Base-by-base conservation (phyloP, 2,329 filamentous ascomycete species). In the Penicillium sp. region DNA sequence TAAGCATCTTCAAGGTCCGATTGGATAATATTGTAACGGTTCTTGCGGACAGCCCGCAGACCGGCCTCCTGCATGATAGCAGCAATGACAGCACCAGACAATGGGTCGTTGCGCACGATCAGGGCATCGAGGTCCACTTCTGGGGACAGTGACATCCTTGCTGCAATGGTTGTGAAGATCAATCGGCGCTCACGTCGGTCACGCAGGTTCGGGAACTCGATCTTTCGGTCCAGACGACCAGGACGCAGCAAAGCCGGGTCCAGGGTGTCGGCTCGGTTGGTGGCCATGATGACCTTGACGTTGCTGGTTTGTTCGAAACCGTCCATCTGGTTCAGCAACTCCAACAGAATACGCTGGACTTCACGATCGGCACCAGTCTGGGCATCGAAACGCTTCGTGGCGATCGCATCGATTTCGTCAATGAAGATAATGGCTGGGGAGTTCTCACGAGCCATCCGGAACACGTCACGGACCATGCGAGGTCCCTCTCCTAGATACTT, bases 211-310 rank as follows among this genome's bases (percentile, higher is more conserved):
- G 94, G 94, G 76, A 99, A 99, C 76, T 99, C 94, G 63, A 99
- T 99, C 83, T 99, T 99, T 71, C 94, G 85, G 77, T 99, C 94
- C 56, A 99, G 82, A 80, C 94, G 91, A 64, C 94, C 94, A 32
- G 94, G 94, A 67, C 94, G 91, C 58, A 99, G 85, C 59, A 99
- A 83, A 40, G 94, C 94, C 16, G 94, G 94, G 72, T 99, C 94
- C 62, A 99, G 83, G 7, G 94, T 99, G 75, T 97, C 94, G 63
- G 94, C 93, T 73, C 94, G 89, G 81, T 99, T 99, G 64, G 94
- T 99, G 64, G 94, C 94, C 94, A 99, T 99, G 79, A 99, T 99
- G 73, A 99, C 94, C 81, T 99, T 99, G 77, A 99, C 94, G 76
- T 99, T 99, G 73, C 91, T 90, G 0, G 91, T 96, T 77, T 99